Conservation (phyloP, 2,329 filamentous ascomycete genomes). For the Ampelomyces quisqualis region DNA sequence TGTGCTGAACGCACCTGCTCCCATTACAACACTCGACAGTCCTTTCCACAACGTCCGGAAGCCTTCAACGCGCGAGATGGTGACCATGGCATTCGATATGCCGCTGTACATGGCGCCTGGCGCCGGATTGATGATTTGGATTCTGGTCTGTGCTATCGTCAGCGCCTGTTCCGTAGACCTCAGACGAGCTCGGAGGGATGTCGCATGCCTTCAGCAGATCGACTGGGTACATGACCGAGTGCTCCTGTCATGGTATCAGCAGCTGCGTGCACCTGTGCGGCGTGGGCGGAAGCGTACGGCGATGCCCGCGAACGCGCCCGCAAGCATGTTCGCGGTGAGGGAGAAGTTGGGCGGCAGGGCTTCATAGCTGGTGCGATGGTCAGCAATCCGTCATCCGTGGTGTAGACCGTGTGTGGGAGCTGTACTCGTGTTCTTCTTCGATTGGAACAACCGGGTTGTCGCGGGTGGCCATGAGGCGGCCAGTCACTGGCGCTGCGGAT, state of each 20-base stretch:
- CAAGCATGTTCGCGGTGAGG: constrained; percentile 89
- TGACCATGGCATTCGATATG: constrained; percentile 86
- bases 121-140: constrained; percentile 91
- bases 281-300: constrained; percentile 61
- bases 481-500: constrained; percentile 36
- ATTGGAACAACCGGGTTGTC: constrained; percentile 37
- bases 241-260: constrained; percentile 64
- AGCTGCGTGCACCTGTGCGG: constrained; percentile 9
- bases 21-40: constrained; percentile 92
- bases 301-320: constrained; percentile 95
- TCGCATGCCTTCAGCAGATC: constrained; percentile 87
- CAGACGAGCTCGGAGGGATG: background rate
- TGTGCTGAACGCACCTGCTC: constrained; percentile 66
- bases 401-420: constrained; percentile 14
- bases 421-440: constrained; percentile 47
- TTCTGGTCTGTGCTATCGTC: constrained; percentile 70
- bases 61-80: constrained; percentile 87
- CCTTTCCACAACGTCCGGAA: constrained; percentile 92
- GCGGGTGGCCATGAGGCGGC: constrained; percentile 47
- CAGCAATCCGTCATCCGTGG: constrained; percentile 18
- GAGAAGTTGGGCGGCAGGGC: constrained; percentile 92
- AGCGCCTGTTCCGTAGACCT: constrained; percentile 16
- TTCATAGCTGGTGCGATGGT: constrained; percentile 68
- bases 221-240: constrained; percentile 98
- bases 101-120: constrained; percentile 81